Evolutionary conservation across 202 grass and related monocot species (phyloP), one percentile per base, ranked within the genome.

Genomic region (Bolboschoenoplectus hybrid): DNA sequence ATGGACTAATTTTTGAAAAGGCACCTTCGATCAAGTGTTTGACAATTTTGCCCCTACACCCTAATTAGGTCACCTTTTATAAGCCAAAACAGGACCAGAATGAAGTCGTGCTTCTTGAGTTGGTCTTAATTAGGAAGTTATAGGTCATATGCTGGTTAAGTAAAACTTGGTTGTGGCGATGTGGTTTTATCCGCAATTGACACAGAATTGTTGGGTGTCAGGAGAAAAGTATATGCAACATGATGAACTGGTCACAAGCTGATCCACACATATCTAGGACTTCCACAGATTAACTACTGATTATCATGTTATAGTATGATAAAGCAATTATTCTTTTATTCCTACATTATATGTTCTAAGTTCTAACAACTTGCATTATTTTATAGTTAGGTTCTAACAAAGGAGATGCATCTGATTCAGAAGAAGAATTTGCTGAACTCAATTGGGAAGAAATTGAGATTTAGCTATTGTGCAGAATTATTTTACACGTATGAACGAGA

Each of bases 361-460:
- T 60, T n/a, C 19, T 64, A 66, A 67, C 46, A 82, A n/a, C 2
- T 47, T 67, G 40, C 81, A 52, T 63, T 82, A 56, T 49, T 85
- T 85, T 91, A 40, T 83, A 88, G 88, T 64, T 43, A 61, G 52
- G 65, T 81, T 85, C 58, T 74, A 72, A 34, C 58, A 58, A 72
- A 7, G 80, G 35, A n/a, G 80, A 79, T 17, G 60, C 58, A 44
- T n/a, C 7, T 83, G 89, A 86, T 88, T 83, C 63, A 87, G 85
- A 36, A 71, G 86, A n/a, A 41, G 26, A 87, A 52, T 63, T 80
- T 71, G 64, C 35, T 82, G 84, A 26, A 71, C 13, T 70, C 44
- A 67, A 81, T 57, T 75, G 36, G 63, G 60, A 70, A 49, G 83
- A 89, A 45, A 91, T 89, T 87, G 85, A 79, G 56, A 74, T 77